phyloP scores from a whole-genome alignment of 2,329 filamentous ascomycete genomes.

The Pyrenochaeta sp. region DNA sequence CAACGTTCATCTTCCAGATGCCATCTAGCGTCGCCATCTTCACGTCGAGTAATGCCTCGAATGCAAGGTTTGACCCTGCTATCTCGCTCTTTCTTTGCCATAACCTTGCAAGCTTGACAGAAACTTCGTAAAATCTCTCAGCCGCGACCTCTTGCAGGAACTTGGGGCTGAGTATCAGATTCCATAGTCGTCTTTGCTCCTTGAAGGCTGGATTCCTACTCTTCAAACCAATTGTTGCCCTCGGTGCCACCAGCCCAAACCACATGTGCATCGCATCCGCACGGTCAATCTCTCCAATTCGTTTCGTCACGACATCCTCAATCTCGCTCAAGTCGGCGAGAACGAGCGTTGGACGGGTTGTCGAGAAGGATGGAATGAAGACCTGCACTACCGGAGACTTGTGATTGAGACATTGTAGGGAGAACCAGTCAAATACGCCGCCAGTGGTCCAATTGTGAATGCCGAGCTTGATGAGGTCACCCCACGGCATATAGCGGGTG shows the following conservation, averaged over 20 bases:
- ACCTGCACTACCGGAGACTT: constrained; percentile 7
- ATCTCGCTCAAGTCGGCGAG: constrained; percentile 9
- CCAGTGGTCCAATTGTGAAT: constrained; percentile 4
- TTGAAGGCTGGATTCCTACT: constrained; percentile 2
- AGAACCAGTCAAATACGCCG: constrained; percentile 9
- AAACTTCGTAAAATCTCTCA: not conserved
- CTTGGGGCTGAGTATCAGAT: constrained; percentile 1
- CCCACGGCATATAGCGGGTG: constrained; percentile 3
- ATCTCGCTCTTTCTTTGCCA: constrained; percentile 4
- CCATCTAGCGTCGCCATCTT: constrained; percentile 9
- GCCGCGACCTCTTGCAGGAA: constrained; percentile 7
- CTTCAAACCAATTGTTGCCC: constrained; percentile 11
- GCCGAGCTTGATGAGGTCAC: constrained; percentile 6
- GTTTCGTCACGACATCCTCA: constrained; percentile 7
- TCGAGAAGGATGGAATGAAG: constrained; percentile 13
- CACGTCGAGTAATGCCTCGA: constrained; percentile 3
- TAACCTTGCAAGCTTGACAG: constrained; percentile 1
- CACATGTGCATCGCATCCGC: constrained; percentile 10
- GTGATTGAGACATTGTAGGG: constrained; percentile 8
- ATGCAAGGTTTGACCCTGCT: not conserved
- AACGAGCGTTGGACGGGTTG: constrained; percentile 6
- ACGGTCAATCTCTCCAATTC: constrained; percentile 9
- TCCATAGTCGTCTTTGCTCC: constrained; percentile 11
- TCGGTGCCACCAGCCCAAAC: constrained; percentile 10
- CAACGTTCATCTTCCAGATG: constrained; percentile 11